Evolutionary conservation across 2,329 filamentous ascomycete species (phyloP).

Genomic region (Ceratocystis cacaofunesta): DNA sequence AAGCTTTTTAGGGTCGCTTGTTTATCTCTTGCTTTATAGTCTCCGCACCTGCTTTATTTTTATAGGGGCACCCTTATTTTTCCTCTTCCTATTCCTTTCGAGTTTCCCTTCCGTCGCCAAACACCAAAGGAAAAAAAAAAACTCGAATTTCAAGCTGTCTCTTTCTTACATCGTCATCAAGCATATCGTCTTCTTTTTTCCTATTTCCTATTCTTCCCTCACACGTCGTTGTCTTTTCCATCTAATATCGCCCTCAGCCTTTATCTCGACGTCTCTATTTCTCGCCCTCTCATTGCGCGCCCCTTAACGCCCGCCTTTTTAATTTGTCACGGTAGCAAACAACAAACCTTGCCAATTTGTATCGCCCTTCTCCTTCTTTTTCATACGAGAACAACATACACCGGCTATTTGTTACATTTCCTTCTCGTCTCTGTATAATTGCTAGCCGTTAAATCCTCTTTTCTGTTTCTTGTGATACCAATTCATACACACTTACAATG

Average conservation of each 20-base stretch:
- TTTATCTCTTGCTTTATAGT: conserved; percentile 2
- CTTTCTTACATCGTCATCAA: not conserved
- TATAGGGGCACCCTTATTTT: not conserved
- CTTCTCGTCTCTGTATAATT: conserved; percentile 27
- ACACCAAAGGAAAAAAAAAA: not conserved
- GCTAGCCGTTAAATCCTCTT: not conserved
- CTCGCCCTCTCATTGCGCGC: not conserved
- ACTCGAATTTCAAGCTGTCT: no score
- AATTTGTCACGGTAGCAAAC: not conserved
- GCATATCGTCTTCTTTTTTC: not conserved
- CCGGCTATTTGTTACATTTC: conserved; percentile 6
- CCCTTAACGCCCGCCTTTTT: not conserved
- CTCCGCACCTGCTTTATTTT: not conserved
- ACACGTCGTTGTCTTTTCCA: not conserved
- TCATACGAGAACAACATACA: not conserved
- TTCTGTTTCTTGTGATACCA: conserved; percentile 1
- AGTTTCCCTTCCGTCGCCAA: not conserved
- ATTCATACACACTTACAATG: conserved; percentile 39
- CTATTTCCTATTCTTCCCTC: not conserved
- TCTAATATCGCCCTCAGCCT: not conserved
- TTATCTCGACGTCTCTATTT: not conserved
- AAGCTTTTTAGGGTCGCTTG: not conserved
- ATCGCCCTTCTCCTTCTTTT: not conserved
- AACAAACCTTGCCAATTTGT: not conserved
- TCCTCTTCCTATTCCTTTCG: conserved; percentile 1